These are phyloP conservation scores for Zygosaccharomyces sapae DNA, from an alignment of 1,139 yeast species.

Conservation along the genomic window DNA sequence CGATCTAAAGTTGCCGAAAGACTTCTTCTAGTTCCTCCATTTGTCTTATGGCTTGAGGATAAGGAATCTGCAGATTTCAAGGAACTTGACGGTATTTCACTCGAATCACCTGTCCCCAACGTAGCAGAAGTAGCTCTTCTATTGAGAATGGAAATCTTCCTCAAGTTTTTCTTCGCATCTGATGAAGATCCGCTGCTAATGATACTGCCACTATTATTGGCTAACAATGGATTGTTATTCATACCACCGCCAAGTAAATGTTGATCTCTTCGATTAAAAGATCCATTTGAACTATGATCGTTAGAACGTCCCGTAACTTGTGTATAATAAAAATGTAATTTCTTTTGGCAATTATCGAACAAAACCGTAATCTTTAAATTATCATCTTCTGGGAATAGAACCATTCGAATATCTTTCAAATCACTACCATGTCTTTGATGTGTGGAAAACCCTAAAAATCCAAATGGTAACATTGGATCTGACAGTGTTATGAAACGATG, in stretches of 20 bases:
- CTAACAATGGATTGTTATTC: not conserved
- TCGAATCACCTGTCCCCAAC: slow-evolving; percentile 6
- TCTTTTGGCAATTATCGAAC: slow-evolving; percentile 17
- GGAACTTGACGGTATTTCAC: not conserved
- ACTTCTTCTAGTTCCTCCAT: slow-evolving; percentile 14
- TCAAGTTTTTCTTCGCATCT: slow-evolving; percentile 17
- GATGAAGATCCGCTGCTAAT: slow-evolving; percentile 5
- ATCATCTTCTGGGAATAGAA: slow-evolving; percentile 25
- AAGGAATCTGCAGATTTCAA: slow-evolving; percentile 4
- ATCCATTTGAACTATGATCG: not conserved
- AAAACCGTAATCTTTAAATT: slow-evolving; percentile 26
- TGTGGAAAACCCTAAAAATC: slow-evolving; percentile 26
- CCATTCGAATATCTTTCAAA: slow-evolving; percentile 18
- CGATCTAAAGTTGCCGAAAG: slow-evolving; percentile 27
- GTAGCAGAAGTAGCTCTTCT: slow-evolving; percentile 21
- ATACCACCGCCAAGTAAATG: not conserved
- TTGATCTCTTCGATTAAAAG: not conserved
- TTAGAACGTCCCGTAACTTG: slow-evolving; percentile 16
- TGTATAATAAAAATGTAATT: slow-evolving; percentile 29
- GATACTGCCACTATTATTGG: slow-evolving; percentile 5
- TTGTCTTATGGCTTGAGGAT: slow-evolving; percentile 2
- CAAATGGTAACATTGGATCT: slow-evolving; percentile 35
- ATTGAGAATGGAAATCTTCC: slow-evolving; percentile 23
- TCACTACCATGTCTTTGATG: slow-evolving; percentile 14
- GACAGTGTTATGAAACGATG: slow-evolving; percentile 32